Percentiles rank a stretch among this genome's conserved stretches.
Conservation (phyloP, 2,329 filamentous ascomycete genomes). For the Epichloe typhina region DNA sequence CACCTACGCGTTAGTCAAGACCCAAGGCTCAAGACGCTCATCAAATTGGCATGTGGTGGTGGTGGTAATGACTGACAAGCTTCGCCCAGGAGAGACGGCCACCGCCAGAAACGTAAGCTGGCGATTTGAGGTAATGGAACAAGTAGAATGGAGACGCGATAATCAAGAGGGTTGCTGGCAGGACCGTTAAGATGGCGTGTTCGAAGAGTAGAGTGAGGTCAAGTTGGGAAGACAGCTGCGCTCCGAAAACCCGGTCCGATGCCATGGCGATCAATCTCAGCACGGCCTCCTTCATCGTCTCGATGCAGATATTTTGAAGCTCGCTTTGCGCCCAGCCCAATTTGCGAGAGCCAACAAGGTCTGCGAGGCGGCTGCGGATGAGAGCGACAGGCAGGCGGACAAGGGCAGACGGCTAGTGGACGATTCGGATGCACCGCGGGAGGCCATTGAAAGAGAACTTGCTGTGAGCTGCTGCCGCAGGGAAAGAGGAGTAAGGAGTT, state of each 20-base stretch:
- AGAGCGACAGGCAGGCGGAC: too few species aligned
- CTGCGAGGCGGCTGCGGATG: too few species aligned
- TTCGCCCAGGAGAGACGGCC: slow-evolving; percentile 9
- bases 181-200: slow-evolving; percentile 9
- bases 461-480: too few species aligned
- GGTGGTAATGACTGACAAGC: slow-evolving; percentile 6
- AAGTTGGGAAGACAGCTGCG: slow-evolving; percentile 6
- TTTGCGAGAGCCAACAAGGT: too few species aligned
- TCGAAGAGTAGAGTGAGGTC: slow-evolving; percentile 13
- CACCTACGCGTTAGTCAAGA: too few species aligned
- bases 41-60: background rate
- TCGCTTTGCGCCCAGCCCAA: too few species aligned
- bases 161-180: slow-evolving; percentile 5
- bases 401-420: too few species aligned
- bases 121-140: slow-evolving; percentile 4
- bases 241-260: slow-evolving; percentile 4
- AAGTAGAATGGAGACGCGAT: slow-evolving; percentile 3
- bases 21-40: background rate
- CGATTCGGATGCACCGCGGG: too few species aligned
- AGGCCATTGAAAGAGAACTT: too few species aligned
- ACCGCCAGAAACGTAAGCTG: background rate
- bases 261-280: background rate
- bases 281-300: background rate
- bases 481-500: too few species aligned
- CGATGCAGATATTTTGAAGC: too few species aligned